phyloP scores from a whole-genome alignment of 1,284 basidiomycete species.

The Leccinum pseudoinsigne region DNA sequence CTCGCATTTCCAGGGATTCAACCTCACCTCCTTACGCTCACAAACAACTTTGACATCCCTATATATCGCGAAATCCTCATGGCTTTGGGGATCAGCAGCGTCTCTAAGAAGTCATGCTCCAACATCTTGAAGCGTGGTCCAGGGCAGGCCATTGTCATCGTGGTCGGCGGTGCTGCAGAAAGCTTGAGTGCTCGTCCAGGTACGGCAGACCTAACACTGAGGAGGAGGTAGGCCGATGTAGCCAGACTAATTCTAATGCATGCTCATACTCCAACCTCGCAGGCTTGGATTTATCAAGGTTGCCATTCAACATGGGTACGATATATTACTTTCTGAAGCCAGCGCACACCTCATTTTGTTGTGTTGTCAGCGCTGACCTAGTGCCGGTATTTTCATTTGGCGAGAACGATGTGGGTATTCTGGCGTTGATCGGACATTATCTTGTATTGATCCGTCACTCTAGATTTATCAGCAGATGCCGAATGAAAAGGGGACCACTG shows the following conservation, averaged over 20 bases:
- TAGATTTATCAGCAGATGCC: conserved; percentile 96
- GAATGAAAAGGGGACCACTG: conserved; percentile 89
- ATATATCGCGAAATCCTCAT: conserved; percentile 93
- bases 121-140: conserved; percentile 73
- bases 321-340: conserved; percentile 3
- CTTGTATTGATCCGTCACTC: background rate
- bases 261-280: conserved; percentile 5
- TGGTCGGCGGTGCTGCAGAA: conserved; percentile 96
- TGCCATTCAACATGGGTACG: conserved; percentile 90
- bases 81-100: conserved; percentile 86
- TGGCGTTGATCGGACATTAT: background rate
- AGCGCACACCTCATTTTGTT: conserved; percentile 1
- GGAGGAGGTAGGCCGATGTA: conserved; percentile 55
- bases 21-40: conserved; percentile 91
- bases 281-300: conserved; percentile 95
- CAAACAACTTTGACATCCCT: conserved; percentile 90
- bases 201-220: conserved; percentile 90
- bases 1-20: conserved; percentile 87
- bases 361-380: conserved; percentile 69
- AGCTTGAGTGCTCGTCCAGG: conserved; percentile 92
- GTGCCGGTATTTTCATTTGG: conserved; percentile 98
- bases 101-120: conserved; percentile 87
- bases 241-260: background rate
- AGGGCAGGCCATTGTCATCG: conserved; percentile 85
- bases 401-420: conserved; percentile 88